These are phyloP conservation scores for Mikania micrantha DNA, from an alignment of 129 eudicot genomes.

Conservation along the genomic window DNA sequence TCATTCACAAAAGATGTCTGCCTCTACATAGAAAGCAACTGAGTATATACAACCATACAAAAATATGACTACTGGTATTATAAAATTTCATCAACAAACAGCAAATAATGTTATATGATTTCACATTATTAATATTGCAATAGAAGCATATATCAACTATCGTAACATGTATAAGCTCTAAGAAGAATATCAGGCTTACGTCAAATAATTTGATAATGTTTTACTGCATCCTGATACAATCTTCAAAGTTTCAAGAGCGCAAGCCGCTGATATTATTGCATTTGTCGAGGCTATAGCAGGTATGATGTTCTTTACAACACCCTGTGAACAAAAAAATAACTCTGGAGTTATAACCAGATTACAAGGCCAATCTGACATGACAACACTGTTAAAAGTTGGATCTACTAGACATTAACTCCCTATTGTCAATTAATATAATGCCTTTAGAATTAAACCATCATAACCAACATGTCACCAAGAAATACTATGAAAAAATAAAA, in stretches of 20 bases:
- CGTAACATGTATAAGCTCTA: not conserved
- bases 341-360: too few relatives aligned
- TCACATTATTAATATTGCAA: not conserved
- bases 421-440: not conserved
- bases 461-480: not conserved
- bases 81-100: too few relatives aligned
- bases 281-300: slow-evolving; percentile 98
- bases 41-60: not conserved
- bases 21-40: not conserved
- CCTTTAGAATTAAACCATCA: slow-evolving; percentile 3
- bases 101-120: not conserved
- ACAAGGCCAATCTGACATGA: slow-evolving; percentile 18
- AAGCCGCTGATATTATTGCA: too few relatives aligned
- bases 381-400: not conserved
- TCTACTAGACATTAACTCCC: slow-evolving; percentile 1
- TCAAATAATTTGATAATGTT: slow-evolving; percentile 69
- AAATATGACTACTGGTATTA: not conserved
- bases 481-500: not conserved
- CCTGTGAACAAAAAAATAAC: too few relatives aligned
- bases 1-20: too few relatives aligned
- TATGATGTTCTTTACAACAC: slow-evolving; percentile 85
- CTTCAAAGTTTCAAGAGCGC: slow-evolving; percentile 88
- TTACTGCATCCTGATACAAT: slow-evolving; percentile 91
- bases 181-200: slow-evolving; percentile 36
- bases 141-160: not conserved